phyloP scores from a whole-genome alignment of 2,329 filamentous ascomycete species.

The Neonectria coccinea region DNA sequence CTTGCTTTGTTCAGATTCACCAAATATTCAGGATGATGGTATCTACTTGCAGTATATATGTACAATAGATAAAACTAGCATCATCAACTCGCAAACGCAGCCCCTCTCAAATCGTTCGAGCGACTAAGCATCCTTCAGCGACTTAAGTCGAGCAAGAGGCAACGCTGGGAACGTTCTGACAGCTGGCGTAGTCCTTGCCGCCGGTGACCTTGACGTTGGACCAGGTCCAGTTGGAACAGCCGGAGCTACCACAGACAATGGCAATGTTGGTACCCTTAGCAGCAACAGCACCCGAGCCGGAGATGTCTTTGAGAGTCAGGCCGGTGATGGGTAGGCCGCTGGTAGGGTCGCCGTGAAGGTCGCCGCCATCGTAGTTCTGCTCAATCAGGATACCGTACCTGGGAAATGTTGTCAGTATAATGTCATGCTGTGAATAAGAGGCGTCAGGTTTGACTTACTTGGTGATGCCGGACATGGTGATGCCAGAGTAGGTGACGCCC shows the following conservation, averaged over 20 bases:
- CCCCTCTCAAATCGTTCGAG: too few relatives aligned
- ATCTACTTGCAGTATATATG: background rate
- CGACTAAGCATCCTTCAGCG: too few relatives aligned
- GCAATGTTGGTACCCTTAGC: constrained; percentile 56
- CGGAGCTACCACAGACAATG: constrained; percentile 62
- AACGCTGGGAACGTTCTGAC: constrained; percentile 44
- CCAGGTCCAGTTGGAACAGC: constrained; percentile 65
- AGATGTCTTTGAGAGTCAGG: constrained; percentile 57
- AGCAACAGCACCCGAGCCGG: constrained; percentile 53
- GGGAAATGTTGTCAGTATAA: background rate
- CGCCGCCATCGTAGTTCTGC: constrained; percentile 62
- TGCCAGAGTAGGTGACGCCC: constrained; percentile 57
- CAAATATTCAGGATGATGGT: too few relatives aligned
- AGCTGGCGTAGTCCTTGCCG: constrained; percentile 54
- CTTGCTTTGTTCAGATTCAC: too few relatives aligned
- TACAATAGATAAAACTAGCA: background rate
- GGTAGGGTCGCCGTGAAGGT: constrained; percentile 58
- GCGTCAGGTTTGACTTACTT: constrained; percentile 39
- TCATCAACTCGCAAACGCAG: background rate
- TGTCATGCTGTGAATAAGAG: background rate
- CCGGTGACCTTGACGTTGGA: constrained; percentile 61
- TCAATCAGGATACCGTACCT: constrained; percentile 53
- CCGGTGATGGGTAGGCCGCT: constrained; percentile 64
- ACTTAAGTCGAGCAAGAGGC: constrained; percentile 35
- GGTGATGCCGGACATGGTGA: constrained; percentile 56